Conservation (phyloP, 495 filamentous ascomycete genomes). For the Talaromyces trachyspermus region DNA sequence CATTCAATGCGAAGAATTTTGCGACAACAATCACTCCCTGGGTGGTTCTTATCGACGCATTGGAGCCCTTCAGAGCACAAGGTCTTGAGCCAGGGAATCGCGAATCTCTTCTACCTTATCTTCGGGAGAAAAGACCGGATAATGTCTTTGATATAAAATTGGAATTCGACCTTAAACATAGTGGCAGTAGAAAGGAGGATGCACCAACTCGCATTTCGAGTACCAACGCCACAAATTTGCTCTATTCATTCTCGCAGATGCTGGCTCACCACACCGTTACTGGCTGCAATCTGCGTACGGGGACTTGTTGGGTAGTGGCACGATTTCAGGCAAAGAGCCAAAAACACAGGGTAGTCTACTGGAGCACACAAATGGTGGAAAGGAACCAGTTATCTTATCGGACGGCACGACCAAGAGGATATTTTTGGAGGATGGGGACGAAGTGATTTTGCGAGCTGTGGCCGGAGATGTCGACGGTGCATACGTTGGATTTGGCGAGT, state of each 20-base stretch:
- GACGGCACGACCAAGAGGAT: constrained; percentile 59
- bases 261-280: constrained; percentile 83
- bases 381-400: constrained; percentile 55
- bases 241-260: constrained; percentile 95
- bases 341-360: constrained; percentile 66
- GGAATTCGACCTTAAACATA: constrained; percentile 64
- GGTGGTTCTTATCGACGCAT: constrained; percentile 79
- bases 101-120: constrained; percentile 57
- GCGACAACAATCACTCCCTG: constrained; percentile 83
- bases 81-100: constrained; percentile 54
- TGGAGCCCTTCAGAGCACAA: constrained; percentile 61
- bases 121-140: constrained; percentile 56
- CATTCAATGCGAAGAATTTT: constrained; percentile 91
- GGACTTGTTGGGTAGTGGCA: constrained; percentile 88
- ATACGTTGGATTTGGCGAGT: constrained; percentile 69
- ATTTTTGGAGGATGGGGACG: constrained; percentile 84
- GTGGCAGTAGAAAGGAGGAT: constrained; percentile 38
- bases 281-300: constrained; percentile 73
- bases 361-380: constrained; percentile 66
- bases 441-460: constrained; percentile 60
- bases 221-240: constrained; percentile 62
- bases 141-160: constrained; percentile 70
- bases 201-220: constrained; percentile 53
- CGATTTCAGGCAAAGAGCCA: constrained; percentile 67
- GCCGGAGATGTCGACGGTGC: constrained; percentile 51